Percentiles rank a stretch among this genome's conserved stretches.
Conservation (phyloP, 495 filamentous ascomycete genomes). For the Xylaria intraflava region DNA sequence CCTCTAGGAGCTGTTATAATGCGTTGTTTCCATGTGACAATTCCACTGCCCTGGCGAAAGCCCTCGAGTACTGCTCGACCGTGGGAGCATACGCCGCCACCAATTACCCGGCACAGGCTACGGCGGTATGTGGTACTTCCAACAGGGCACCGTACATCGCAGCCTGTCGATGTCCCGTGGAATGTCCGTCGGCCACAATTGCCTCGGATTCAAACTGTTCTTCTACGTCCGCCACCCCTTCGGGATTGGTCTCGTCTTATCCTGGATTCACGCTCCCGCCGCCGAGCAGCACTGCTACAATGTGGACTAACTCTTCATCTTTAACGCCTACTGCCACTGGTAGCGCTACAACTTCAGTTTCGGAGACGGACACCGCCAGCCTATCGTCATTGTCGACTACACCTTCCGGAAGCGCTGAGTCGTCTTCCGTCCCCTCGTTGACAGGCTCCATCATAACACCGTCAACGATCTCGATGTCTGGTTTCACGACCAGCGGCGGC, state of each 20-base stretch:
- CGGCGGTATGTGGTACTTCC: constrained; percentile 20
- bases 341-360: not conserved
- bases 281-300: not conserved
- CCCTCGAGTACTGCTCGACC: constrained; percentile 21
- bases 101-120: constrained; percentile 22
- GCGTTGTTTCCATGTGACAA: constrained; percentile 23
- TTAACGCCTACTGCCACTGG: not conserved
- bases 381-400: not conserved
- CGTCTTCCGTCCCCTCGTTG: not conserved
- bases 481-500: not conserved
- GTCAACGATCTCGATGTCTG: not conserved
- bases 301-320: not conserved
- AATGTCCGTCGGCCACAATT: constrained; percentile 13
- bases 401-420: not conserved
- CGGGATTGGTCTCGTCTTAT: not conserved
- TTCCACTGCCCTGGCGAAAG: constrained; percentile 13
- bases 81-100: constrained; percentile 21
- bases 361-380: not conserved
- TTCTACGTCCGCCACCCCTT: not conserved
- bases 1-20: constrained; percentile 20
- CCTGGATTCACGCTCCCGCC: not conserved
- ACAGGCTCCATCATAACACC: not conserved
- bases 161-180: constrained; percentile 20
- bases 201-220: not conserved
- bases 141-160: constrained; percentile 18